A percentile compares a stretch with the other conserved stretches of the same genome.
Evolutionary conservation across 805 yeast species (phyloP).

Genomic region (Debaryomyces castellii): DNA sequence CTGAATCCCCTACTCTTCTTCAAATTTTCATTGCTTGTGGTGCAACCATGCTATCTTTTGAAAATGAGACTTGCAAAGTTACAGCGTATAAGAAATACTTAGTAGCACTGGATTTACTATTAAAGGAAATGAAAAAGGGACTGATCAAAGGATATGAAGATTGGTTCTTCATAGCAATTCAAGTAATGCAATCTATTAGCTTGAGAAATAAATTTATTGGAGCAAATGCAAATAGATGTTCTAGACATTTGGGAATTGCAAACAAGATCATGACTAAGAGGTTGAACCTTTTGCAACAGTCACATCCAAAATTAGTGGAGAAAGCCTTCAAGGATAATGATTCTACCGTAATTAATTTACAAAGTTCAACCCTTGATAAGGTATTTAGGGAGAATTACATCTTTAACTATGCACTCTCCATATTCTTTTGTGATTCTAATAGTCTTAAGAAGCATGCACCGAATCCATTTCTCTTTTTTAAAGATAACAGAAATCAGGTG

Average conservation of each 20-base stretch:
- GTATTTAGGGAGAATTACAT: slow-evolving; percentile 46
- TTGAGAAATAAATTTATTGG: slow-evolving; percentile 34
- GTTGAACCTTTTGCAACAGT: neutral
- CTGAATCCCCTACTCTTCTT: slow-evolving; percentile 24
- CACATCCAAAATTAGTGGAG: neutral
- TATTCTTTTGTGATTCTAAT: slow-evolving; percentile 32
- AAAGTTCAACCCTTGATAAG: slow-evolving; percentile 21
- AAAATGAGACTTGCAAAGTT: slow-evolving; percentile 15
- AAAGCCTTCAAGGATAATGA: no score
- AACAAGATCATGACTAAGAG: slow-evolving; percentile 26
- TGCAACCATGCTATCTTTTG: slow-evolving; percentile 35
- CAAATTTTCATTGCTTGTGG: slow-evolving; percentile 43
- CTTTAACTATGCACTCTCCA: slow-evolving; percentile 38
- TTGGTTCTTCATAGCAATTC: slow-evolving; percentile 41
- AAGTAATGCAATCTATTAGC: slow-evolving; percentile 27
- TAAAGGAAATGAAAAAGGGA: slow-evolving; percentile 17
- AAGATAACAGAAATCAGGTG: neutral
- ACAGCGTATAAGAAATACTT: slow-evolving; percentile 18
- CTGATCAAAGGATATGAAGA: slow-evolving; percentile 28
- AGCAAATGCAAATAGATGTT: slow-evolving; percentile 23
- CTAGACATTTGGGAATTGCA: slow-evolving; percentile 33
- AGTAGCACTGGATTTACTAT: slow-evolving; percentile 19
- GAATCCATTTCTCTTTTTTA: slow-evolving; percentile 41
- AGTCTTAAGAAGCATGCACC: slow-evolving; percentile 29
- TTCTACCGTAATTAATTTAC: neutral